Base-by-base conservation (phyloP, 1,284 basidiomycete genomes). In the Coniferiporia sulphurascens region DNA sequence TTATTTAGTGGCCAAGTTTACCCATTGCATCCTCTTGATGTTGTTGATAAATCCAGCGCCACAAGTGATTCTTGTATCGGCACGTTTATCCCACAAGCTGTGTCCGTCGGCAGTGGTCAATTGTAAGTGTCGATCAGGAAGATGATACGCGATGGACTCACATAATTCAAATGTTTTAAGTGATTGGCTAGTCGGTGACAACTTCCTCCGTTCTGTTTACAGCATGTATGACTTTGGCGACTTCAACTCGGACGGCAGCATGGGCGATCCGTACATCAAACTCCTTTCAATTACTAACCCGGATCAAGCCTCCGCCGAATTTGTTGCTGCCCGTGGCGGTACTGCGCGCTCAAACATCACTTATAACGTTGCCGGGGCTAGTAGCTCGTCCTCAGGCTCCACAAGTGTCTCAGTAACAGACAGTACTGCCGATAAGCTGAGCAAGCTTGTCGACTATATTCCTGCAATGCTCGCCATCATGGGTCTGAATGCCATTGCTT, bases 141-240 rank as follows among this genome's bases (percentile, higher is more conserved):
- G 22, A 62, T 53, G 32, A 50, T 54, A 21, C 48, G 32, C 35
- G 12, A 15, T n/a, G 56, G 17, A 0, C 32, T 46, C 60, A 22
- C 15, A 13, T 22, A n/a, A 19, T 9, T 15, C 15, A 12, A 10
- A 10, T 41, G 38, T 41, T 58, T 8, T 15, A 62, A 90, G 87
- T 67, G 89, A 91, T 68, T 87, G 86, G 84, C 76, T 94, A 56
- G 72, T 94, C 50, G 92, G 92, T 36, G 89, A 89, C 71, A 90
- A 88, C 66, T 80, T 91, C 69, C 78, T 93, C 60, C 89, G 92
- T 57, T 91, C 91, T 7, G 74, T 91, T 45, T 94, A 94, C 73
- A 83, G 90, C 13, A 75, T 94, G 56, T 95, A 93, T 70, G 88
- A 94, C 71, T 92, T 91, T 68, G 92, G 92, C 21, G 88, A 92